A percentile compares a stretch with the other conserved stretches of the same genome.
These are phyloP conservation scores for Pleurotus eryngii DNA, from an alignment of 768 basidiomycete genomes.

Conservation along the genomic window DNA sequence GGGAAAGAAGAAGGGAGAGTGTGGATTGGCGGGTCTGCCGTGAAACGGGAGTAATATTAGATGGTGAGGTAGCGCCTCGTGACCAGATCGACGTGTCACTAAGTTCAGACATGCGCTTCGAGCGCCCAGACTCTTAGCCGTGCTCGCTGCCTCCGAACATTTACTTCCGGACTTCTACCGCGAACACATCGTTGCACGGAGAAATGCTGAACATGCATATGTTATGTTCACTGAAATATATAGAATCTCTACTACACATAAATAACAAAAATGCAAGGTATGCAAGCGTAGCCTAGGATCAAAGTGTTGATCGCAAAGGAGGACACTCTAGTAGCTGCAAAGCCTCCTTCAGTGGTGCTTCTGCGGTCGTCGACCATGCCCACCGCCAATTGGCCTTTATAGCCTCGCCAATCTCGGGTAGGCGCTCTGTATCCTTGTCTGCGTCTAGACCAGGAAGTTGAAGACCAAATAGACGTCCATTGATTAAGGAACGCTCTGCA, in stretches of 20 bases:
- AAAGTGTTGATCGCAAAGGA: background rate
- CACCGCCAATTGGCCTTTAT: slow-evolving; percentile 28
- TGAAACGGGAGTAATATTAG: slow-evolving; percentile 8
- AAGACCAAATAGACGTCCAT: slow-evolving; percentile 25
- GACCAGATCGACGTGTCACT: slow-evolving; percentile 38
- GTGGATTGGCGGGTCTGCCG: slow-evolving; percentile 1
- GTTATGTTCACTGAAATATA: background rate
- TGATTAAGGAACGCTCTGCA: slow-evolving; percentile 22
- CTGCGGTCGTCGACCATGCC: slow-evolving; percentile 9
- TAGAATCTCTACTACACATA: too few relatives aligned
- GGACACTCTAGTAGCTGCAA: background rate
- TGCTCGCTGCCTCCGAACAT: background rate
- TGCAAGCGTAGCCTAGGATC: too few relatives aligned
- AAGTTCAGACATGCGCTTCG: slow-evolving; percentile 11
- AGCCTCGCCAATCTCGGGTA: slow-evolving; percentile 23
- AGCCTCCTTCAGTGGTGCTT: slow-evolving; percentile 1
- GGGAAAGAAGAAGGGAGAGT: slow-evolving; percentile 7
- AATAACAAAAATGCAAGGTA: too few relatives aligned
- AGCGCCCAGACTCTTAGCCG: background rate
- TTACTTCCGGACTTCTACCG: slow-evolving; percentile 16
- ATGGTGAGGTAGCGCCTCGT: slow-evolving; percentile 21
- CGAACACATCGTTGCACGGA: slow-evolving; percentile 1
- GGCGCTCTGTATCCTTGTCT: slow-evolving; percentile 14
- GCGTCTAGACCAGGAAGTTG: slow-evolving; percentile 18
- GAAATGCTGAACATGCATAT: background rate